A percentile compares a stretch with the other conserved stretches of the same genome.
Conservation (phyloP, 2,329 filamentous ascomycete species). For the Aspergillus spinulosporus region DNA sequence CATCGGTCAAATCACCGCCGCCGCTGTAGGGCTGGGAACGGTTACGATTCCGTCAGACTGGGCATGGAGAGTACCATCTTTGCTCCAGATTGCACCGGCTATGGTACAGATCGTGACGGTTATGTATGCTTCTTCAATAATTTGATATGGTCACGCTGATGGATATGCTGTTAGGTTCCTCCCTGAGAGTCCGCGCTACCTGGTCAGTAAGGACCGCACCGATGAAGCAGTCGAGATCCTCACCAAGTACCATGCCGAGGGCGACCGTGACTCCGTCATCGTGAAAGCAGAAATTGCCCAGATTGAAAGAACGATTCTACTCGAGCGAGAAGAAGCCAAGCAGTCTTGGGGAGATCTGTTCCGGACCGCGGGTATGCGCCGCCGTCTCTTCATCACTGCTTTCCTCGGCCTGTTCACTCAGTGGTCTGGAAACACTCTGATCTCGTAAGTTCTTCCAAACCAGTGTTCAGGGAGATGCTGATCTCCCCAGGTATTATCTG, state of each 20-base stretch:
- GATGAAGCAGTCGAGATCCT: constrained; percentile 33
- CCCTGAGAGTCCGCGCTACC: constrained; percentile 30
- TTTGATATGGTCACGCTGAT: background rate
- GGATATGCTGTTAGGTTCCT: constrained; percentile 23
- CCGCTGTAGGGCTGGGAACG: constrained; percentile 32
- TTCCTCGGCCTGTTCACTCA: constrained; percentile 42
- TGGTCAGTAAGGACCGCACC: constrained; percentile 29
- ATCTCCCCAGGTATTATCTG: constrained; percentile 24
- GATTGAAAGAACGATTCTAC: constrained; percentile 58
- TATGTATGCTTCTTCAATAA: constrained; percentile 17
- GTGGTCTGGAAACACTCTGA: constrained; percentile 42
- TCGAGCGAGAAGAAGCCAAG: constrained; percentile 51
- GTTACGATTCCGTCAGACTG: constrained; percentile 40
- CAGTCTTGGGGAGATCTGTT: constrained; percentile 33
- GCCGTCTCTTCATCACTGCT: constrained; percentile 31
- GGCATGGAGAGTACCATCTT: constrained; percentile 51
- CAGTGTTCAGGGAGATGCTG: background rate
- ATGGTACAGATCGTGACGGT: constrained; percentile 28
- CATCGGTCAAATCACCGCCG: constrained; percentile 32
- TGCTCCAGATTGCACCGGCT: constrained; percentile 43
- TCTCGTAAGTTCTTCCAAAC: constrained; percentile 31
- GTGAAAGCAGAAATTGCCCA: constrained; percentile 62
- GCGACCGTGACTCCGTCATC: constrained; percentile 51
- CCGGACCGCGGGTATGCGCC: constrained; percentile 33
- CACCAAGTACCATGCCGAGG: constrained; percentile 54